Evolutionary conservation across 2,329 filamentous ascomycete genomes (phyloP), one percentile per base, ranked within the genome.

Genomic region (Arachnomyces sp.): DNA sequence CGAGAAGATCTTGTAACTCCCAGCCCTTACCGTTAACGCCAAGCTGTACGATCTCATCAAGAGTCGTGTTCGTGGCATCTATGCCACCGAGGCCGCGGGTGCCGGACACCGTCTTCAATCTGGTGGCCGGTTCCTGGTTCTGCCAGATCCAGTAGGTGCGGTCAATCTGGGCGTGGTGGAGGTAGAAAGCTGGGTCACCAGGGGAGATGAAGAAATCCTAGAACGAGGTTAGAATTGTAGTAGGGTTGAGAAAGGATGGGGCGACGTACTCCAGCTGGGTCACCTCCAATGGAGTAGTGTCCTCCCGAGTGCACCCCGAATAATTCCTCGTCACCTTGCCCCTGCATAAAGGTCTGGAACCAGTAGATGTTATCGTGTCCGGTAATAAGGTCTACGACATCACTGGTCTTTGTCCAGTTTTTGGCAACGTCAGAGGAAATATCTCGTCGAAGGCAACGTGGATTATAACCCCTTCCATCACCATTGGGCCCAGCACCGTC

Each of bases 131-230:
- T 14, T 48, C 42, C 14, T 15, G 20, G 29, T 67, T 68, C 49
- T 73, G 70, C 70, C 70, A 73, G 4, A 63, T 66, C 61, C 65
- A 68, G 50, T 59, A 73, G 3, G 59, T 52, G 11, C 67, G 57
- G 43, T 72, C 70, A 20, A 72, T 64, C 46, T 61, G 59, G 2
- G 58, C 57, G 43, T 72, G 68, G 47, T 71, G 68, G 9, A 70
- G 52, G 43, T 56, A 72, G 54, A 72, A 72, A 15, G 50, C 52
- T 5, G 66, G 66, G 34, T 71, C 67, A 11, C 55, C 59, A 2
- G 69, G 66, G 3, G 61, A 67, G 2, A 58, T 57, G 36, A 64
- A 67, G 29, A 70, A 49, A 47, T 72, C 68, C 20, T 25, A 9
- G 20, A n/a, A n/a, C n/a, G 20, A 25, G 20, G 20, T 25, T 25